Evolutionary conservation across 306 rosid genomes (phyloP).

Genomic region (Fragaria nilgerrensis): DNA sequence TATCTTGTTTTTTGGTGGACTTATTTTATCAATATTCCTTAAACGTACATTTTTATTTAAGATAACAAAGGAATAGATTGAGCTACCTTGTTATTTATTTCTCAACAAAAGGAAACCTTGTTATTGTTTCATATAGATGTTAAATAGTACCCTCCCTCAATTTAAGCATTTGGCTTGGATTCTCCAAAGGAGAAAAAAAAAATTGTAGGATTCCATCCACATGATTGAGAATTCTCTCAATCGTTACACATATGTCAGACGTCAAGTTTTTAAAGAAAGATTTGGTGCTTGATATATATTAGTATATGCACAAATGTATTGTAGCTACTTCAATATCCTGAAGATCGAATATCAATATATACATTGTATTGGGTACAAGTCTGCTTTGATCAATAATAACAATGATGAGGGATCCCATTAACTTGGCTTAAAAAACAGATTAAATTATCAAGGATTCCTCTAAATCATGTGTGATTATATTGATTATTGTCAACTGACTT

Average conservation of each 20-base stretch:
- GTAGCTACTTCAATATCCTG: slow-evolving; percentile 11
- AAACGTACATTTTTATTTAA: no score
- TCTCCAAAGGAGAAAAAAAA: neutral
- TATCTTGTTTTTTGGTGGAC: no score
- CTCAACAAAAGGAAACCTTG: neutral
- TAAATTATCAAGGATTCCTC: slow-evolving; percentile 20
- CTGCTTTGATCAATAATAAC: slow-evolving; percentile 13
- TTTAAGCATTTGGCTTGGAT: neutral
- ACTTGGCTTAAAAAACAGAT: slow-evolving; percentile 9
- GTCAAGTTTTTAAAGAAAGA: slow-evolving; percentile 16
- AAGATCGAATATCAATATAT: slow-evolving; percentile 12
- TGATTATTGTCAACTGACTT: slow-evolving; percentile 12
- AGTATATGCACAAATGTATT: slow-evolving; percentile 1
- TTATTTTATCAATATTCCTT: no score
- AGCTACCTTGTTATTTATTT: neutral
- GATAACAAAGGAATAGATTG: neutral
- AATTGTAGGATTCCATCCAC: slow-evolving; percentile 2
- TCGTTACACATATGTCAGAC: neutral
- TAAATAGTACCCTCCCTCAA: neutral
- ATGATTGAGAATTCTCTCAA: slow-evolving; percentile 24
- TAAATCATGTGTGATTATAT: slow-evolving; percentile 19
- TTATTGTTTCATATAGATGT: neutral
- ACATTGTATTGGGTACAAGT: slow-evolving; percentile 22
- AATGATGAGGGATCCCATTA: slow-evolving; percentile 3
- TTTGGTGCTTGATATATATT: slow-evolving; percentile 21